phyloP scores from a whole-genome alignment of 2,329 filamentous ascomycete genomes.

The Botryotinia narcissicola region DNA sequence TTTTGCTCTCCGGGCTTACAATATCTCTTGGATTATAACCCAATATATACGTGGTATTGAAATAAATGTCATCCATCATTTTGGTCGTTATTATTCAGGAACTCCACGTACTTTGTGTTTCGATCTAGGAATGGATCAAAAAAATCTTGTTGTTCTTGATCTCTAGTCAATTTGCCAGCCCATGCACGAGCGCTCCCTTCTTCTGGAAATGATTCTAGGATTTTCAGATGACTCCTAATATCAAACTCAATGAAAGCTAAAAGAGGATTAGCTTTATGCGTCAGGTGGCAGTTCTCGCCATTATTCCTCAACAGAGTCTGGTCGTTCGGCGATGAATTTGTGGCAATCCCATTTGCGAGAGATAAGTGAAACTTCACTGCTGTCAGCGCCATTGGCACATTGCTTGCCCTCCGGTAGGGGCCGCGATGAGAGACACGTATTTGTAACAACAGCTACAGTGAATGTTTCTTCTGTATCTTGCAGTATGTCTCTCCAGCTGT shows the following conservation, averaged over 20 bases:
- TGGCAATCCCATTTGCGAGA: background rate
- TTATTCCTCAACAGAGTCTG: background rate
- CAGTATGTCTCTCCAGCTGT: background rate
- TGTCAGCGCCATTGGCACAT: background rate
- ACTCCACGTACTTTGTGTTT: background rate
- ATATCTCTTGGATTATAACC: background rate
- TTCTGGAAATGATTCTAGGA: too few relatives aligned
- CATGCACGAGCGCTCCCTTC: background rate
- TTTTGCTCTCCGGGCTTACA: background rate
- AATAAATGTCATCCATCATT: too few relatives aligned
- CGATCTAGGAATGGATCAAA: fast-evolving
- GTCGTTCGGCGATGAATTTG: background rate
- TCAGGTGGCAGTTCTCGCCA: too few relatives aligned
- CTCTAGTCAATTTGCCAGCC: background rate
- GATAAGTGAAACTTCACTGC: background rate
- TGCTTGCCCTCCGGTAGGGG: background rate
- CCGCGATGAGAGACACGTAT: background rate
- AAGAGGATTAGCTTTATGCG: background rate
- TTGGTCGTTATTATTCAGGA: background rate
- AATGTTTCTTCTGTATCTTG: background rate
- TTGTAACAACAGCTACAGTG: background rate
- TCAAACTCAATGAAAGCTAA: background rate
- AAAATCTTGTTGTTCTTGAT: fast-evolving
- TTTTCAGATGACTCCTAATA: too few relatives aligned
- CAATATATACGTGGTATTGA: background rate